These are phyloP conservation scores for Rheum nobile DNA, from an alignment of 148 eudicot species.

Conservation along the genomic window DNA sequence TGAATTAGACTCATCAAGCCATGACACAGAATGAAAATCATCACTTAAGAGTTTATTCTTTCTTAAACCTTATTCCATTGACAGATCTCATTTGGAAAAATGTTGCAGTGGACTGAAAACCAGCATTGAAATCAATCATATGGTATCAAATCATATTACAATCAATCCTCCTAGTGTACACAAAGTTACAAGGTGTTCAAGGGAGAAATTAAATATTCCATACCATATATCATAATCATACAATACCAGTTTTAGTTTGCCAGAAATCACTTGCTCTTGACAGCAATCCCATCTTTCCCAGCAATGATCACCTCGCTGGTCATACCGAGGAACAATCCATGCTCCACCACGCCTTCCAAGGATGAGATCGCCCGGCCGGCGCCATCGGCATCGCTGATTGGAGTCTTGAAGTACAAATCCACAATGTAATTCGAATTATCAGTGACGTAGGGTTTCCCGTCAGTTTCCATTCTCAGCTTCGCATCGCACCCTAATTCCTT, in stretches of 20 bases:
- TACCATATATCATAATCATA: background rate
- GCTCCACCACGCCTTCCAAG: conserved; percentile 60
- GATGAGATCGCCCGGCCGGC: conserved; percentile 47
- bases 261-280: conserved; percentile 9
- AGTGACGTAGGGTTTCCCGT: conserved; percentile 80
- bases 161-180: background rate
- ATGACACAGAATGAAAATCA: background rate
- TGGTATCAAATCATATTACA: background rate
- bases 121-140: background rate
- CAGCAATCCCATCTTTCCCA: conserved; percentile 5
- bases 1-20: background rate
- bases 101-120: background rate
- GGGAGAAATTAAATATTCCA: background rate
- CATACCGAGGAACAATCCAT: conserved; percentile 56
- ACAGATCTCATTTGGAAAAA: background rate
- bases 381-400: conserved; percentile 34
- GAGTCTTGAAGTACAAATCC: conserved; percentile 45
- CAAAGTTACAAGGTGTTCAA: background rate
- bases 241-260: background rate
- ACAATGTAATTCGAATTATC: conserved; percentile 81
- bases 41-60: background rate
- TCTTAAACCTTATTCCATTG: background rate
- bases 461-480: conserved; percentile 67
- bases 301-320: conserved; percentile 13
- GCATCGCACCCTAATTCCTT: conserved; percentile 71